phyloP scores from a whole-genome alignment of 1,139 yeast species.

The Sugiyamaella japonica region DNA sequence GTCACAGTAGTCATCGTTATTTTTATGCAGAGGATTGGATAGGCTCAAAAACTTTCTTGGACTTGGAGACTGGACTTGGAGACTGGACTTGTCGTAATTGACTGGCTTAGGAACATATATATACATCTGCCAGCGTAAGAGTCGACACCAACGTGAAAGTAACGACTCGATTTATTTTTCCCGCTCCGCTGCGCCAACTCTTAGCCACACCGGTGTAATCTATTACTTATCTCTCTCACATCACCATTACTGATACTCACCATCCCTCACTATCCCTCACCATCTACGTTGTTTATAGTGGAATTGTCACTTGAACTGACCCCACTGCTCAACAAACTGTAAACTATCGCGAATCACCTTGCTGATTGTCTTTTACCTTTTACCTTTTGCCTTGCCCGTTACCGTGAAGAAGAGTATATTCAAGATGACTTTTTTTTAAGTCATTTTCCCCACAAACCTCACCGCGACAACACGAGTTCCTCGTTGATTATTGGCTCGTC shows the following conservation, averaged over 20 bases:
- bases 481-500: background rate
- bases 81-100: no score
- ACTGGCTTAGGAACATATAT: no score
- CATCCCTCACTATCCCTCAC: background rate
- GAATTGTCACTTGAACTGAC: conserved; percentile 18
- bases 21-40: background rate
- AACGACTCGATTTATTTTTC: no score
- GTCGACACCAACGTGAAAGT: no score
- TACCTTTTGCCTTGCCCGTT: background rate
- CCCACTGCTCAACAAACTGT: background rate
- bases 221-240: no score
- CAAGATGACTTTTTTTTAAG: conserved; percentile 16
- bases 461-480: background rate
- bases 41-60: background rate
- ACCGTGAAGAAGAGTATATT: background rate
- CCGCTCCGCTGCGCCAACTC: no score
- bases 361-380: background rate
- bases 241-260: no score
- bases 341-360: conserved; percentile 12
- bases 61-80: no score
- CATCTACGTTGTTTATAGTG: conserved; percentile 14
- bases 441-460: background rate
- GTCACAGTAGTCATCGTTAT: background rate
- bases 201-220: no score
- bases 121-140: no score